Conservation (phyloP, 2,329 filamentous ascomycete species). For the Fusarium sp. region DNA sequence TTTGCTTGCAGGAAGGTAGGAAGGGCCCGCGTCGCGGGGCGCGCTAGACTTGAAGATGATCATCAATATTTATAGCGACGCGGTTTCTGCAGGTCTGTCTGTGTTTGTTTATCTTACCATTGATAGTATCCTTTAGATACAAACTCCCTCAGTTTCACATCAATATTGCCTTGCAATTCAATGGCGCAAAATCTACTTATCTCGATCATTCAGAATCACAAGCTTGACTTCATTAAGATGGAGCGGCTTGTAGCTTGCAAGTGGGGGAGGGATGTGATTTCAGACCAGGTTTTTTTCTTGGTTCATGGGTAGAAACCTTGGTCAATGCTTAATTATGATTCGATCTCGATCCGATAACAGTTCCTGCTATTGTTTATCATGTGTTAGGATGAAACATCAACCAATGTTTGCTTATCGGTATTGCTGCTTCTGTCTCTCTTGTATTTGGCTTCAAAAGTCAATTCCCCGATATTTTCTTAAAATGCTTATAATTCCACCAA, state of each 20-base stretch:
- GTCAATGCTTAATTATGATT: slow-evolving; percentile 20
- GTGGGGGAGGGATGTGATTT: slow-evolving; percentile 19
- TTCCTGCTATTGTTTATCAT: neutral
- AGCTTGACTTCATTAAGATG: neutral
- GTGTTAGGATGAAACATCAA: neutral
- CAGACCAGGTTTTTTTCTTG: slow-evolving; percentile 38
- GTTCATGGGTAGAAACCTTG: slow-evolving; percentile 22
- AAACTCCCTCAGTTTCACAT: neutral
- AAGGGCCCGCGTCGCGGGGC: slow-evolving; percentile 14
- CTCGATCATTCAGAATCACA: neutral
- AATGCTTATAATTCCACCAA: neutral
- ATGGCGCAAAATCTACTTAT: neutral
- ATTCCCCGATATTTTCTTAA: neutral
- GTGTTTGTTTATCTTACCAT: neutral
- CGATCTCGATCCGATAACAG: slow-evolving; percentile 8
- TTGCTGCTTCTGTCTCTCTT: neutral
- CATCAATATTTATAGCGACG: neutral
- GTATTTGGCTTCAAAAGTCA: neutral
- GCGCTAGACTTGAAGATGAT: slow-evolving; percentile 5
- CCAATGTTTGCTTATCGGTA: neutral
- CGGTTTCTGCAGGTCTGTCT: neutral
- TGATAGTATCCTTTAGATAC: neutral
- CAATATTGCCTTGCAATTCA: neutral
- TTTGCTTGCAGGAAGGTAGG: slow-evolving; percentile 35
- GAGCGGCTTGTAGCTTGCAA: slow-evolving; percentile 18